phyloP scores from a whole-genome alignment of 192 early-diverging fungal genomes.

The Backusella liffmaniae region DNA sequence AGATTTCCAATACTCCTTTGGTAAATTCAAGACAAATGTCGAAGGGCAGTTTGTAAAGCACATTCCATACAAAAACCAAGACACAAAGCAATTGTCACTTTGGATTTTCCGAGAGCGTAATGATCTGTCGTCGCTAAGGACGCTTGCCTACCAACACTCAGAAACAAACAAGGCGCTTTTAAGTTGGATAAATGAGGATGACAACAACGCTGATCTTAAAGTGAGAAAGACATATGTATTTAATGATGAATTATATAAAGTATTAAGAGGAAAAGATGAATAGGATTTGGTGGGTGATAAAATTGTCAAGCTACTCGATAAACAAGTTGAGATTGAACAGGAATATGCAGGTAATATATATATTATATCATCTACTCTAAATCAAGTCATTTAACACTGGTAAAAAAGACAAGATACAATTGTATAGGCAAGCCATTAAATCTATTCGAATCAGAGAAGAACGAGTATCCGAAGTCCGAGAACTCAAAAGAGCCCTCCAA shows the following conservation, averaged over 20 bases:
- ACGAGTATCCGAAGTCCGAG: slow-evolving; percentile 22
- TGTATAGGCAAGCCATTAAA: slow-evolving; percentile 36
- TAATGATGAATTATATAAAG: background rate
- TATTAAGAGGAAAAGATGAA: background rate
- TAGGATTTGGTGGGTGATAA: slow-evolving; percentile 35
- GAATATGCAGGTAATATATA: slow-evolving; percentile 31
- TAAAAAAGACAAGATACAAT: slow-evolving; percentile 26
- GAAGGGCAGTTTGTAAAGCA: slow-evolving; percentile 20
- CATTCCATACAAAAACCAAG: slow-evolving; percentile 25
- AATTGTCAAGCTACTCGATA: slow-evolving; percentile 25
- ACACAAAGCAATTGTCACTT: slow-evolving; percentile 31
- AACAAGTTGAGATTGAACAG: slow-evolving; percentile 33
- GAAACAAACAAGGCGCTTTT: slow-evolving; percentile 27
- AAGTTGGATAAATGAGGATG: slow-evolving; percentile 30
- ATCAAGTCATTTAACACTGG: background rate
- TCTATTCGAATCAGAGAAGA: slow-evolving; percentile 33
- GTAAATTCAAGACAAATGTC: slow-evolving; percentile 29
- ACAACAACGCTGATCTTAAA: background rate
- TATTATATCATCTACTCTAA: background rate
- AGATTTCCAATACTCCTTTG: slow-evolving; percentile 29
- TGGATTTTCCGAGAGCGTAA: slow-evolving; percentile 34
- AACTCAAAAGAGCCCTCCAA: slow-evolving; percentile 27
- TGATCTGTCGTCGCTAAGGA: slow-evolving; percentile 16
- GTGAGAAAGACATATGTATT: background rate
- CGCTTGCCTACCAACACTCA: slow-evolving; percentile 30